phyloP scores from a whole-genome alignment of 129 eudicot genomes.

The Tagetes erecta region DNA sequence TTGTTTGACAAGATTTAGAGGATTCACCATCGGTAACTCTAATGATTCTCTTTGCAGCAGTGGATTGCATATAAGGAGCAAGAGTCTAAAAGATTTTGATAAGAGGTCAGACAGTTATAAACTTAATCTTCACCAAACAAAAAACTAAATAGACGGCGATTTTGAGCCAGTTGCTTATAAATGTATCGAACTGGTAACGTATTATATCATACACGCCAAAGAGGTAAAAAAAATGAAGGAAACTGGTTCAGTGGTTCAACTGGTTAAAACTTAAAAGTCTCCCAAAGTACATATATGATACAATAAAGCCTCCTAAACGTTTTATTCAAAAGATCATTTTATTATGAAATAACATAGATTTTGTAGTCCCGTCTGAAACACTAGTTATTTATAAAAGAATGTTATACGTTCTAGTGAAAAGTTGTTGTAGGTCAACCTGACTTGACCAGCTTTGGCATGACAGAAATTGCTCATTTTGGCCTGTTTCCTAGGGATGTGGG shows the following conservation, averaged over 20 bases:
- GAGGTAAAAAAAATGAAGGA: neutral
- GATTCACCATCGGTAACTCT: slow-evolving; percentile 36
- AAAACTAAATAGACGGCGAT: neutral
- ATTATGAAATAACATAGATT: neutral
- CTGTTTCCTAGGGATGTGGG: neutral
- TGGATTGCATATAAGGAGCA: slow-evolving; percentile 85
- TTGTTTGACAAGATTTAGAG: slow-evolving; percentile 34
- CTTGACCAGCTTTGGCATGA: neutral
- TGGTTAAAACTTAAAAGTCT: neutral
- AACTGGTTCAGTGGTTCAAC: neutral
- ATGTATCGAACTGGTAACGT: neutral
- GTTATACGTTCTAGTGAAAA: neutral
- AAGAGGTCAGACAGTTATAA: neutral
- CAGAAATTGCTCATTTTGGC: neutral
- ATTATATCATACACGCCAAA: neutral
- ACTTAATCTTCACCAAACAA: neutral
- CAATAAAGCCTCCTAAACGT: neutral
- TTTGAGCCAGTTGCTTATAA: neutral
- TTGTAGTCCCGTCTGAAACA: neutral
- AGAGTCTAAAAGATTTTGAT: slow-evolving; percentile 48
- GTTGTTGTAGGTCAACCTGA: neutral
- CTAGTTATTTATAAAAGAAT: neutral
- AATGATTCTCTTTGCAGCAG: slow-evolving; percentile 51
- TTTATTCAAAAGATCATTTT: neutral
- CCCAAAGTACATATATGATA: neutral